Percentiles rank a stretch among this genome's conserved stretches.
These are phyloP conservation scores for Dactylellina haptotyla DNA, from an alignment of 2,329 filamentous ascomycete species.

Conservation along the genomic window DNA sequence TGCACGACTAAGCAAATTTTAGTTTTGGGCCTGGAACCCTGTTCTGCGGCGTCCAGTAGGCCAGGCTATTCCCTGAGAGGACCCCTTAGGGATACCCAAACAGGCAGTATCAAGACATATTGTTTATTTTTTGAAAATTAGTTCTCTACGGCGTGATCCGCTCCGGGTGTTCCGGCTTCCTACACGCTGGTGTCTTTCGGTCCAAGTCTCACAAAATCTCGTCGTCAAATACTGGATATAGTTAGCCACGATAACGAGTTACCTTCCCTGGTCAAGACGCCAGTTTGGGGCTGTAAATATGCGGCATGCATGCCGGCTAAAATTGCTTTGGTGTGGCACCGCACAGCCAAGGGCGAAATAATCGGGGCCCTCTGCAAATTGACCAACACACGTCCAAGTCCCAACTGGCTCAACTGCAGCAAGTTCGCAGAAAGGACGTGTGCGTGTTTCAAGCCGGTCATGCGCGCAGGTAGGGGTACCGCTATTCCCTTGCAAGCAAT, in stretches of 20 bases:
- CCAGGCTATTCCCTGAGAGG: slow-evolving; percentile 19
- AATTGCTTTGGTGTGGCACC: no score
- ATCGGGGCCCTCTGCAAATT: no score
- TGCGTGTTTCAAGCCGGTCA: slow-evolving; percentile 6
- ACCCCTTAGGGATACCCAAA: slow-evolving; percentile 7
- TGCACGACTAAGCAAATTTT: background rate
- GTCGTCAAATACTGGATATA: no score
- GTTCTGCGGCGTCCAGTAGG: background rate
- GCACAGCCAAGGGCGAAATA: no score
- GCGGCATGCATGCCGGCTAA: no score
- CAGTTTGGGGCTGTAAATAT: no score
- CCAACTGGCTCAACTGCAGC: background rate
- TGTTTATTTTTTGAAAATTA: background rate
- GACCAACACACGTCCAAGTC: no score
- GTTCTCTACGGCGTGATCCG: slow-evolving; percentile 14
- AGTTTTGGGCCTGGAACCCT: background rate
- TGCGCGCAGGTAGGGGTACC: background rate
- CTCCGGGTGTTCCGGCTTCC: slow-evolving; percentile 6
- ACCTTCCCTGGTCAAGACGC: no score
- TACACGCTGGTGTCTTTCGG: no score
- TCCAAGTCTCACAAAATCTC: no score
- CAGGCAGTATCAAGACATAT: slow-evolving; percentile 13
- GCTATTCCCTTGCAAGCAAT: no score
- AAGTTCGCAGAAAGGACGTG: background rate
- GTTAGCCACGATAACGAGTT: no score